Percentiles rank a stretch among this genome's conserved stretches.
Evolutionary conservation across 805 yeast species (phyloP).

Genomic region (Ogataea nonfermentans): DNA sequence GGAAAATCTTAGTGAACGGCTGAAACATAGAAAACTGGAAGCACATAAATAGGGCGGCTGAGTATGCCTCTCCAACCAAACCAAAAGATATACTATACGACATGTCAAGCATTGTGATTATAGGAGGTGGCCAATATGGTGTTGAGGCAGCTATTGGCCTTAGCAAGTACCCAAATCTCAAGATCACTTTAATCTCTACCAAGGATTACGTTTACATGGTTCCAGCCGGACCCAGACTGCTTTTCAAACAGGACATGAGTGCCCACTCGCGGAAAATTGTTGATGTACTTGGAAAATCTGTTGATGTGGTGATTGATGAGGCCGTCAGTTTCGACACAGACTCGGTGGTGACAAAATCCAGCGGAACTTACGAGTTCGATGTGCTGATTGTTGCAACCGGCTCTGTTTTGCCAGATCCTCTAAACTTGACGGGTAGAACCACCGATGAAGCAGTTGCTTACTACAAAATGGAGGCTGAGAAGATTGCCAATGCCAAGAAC

Average conservation of each 20-base stretch:
- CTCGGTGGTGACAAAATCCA: slow-evolving; percentile 14
- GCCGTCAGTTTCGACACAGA: slow-evolving; percentile 20
- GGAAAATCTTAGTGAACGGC: too few relatives aligned
- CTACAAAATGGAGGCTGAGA: slow-evolving; percentile 14
- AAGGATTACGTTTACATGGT: slow-evolving; percentile 11
- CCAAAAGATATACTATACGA: too few relatives aligned
- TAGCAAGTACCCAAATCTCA: background rate
- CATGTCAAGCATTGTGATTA: too few relatives aligned
- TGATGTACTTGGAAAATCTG: slow-evolving; percentile 18
- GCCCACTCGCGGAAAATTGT: slow-evolving; percentile 15
- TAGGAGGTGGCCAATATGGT: slow-evolving; percentile 19
- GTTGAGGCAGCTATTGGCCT: slow-evolving; percentile 9
- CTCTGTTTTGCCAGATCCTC: slow-evolving; percentile 30
- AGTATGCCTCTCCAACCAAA: too few relatives aligned
- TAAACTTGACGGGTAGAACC: slow-evolving; percentile 7
- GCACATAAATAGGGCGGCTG: too few relatives aligned
- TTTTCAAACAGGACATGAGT: slow-evolving; percentile 10
- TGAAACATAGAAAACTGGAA: too few relatives aligned
- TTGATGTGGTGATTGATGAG: slow-evolving; percentile 25
- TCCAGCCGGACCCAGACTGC: slow-evolving; percentile 18
- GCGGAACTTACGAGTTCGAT: slow-evolving; percentile 22
- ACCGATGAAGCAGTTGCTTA: slow-evolving; percentile 16
- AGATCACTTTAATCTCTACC: slow-evolving; percentile 18
- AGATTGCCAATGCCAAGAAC: slow-evolving; percentile 23
- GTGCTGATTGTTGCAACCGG: slow-evolving; percentile 34